Evolutionary conservation across 2,329 filamentous ascomycete species (phyloP).

Genomic region (Cladophialophora carrionii): DNA sequence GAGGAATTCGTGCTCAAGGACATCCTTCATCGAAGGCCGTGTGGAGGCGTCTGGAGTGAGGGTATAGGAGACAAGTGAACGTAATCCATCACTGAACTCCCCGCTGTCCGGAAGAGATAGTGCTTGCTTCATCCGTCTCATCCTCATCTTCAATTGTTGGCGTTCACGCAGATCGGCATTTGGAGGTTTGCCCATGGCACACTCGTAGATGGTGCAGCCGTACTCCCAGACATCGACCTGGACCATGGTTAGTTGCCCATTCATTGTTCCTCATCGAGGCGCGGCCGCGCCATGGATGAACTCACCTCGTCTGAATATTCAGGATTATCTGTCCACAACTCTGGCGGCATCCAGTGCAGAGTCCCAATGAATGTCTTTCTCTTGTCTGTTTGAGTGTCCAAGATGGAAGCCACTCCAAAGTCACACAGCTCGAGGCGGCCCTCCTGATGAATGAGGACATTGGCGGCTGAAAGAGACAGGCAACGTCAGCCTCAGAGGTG

Average conservation of each 20-base stretch:
- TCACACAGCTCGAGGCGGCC: constrained; percentile 66
- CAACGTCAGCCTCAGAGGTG: constrained; percentile 11
- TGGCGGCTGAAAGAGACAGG: constrained; percentile 53
- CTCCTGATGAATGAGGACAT: constrained; percentile 66
- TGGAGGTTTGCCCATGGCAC: constrained; percentile 54
- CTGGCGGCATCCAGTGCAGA: constrained; percentile 68
- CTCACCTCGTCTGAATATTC: constrained; percentile 54
- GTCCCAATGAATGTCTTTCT: constrained; percentile 68
- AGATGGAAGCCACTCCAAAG: constrained; percentile 66
- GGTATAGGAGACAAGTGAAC: constrained; percentile 50
- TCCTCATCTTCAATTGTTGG: constrained; percentile 42
- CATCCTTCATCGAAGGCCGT: constrained; percentile 53
- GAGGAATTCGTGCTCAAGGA: constrained; percentile 53
- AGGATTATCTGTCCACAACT: constrained; percentile 55
- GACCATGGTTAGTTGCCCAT: not conserved
- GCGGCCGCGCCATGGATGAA: constrained; percentile 1
- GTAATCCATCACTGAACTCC: constrained; percentile 50
- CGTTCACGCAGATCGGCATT: constrained; percentile 52
- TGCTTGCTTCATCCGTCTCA: constrained; percentile 51
- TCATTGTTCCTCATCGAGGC: not conserved
- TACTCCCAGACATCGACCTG: constrained; percentile 58
- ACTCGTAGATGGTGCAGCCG: constrained; percentile 55
- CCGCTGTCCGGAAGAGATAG: constrained; percentile 50
- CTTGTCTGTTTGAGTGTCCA: constrained; percentile 64
- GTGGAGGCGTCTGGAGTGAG: constrained; percentile 50